Evolutionary conservation across 2,329 filamentous ascomycete genomes (phyloP).

Genomic region (Botrytis sinoallii): DNA sequence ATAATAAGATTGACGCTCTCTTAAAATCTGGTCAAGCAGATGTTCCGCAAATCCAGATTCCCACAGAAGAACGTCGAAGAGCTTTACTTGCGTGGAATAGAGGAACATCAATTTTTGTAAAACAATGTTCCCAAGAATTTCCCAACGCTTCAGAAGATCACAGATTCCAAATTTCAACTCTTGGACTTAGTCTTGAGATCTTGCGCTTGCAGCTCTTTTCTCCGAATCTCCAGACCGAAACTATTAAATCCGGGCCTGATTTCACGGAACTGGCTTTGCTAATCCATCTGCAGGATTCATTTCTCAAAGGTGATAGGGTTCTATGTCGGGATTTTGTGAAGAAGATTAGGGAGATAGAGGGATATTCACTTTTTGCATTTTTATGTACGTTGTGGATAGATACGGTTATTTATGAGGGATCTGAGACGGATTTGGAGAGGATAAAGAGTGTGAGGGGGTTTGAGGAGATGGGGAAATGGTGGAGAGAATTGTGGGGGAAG

Average conservation of each 20-base stretch:
- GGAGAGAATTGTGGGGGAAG: background rate
- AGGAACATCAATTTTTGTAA: background rate
- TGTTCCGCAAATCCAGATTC: background rate
- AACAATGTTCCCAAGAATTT: background rate
- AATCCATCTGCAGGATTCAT: background rate
- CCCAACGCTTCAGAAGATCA: background rate
- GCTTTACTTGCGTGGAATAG: slow-evolving; percentile 10
- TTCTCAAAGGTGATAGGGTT: background rate
- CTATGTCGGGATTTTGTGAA: background rate
- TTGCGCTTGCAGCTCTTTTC: background rate
- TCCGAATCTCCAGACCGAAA: background rate
- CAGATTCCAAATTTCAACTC: background rate
- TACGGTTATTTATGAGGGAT: background rate
- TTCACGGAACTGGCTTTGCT: background rate
- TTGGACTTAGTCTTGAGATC: background rate
- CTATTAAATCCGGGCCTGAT: background rate
- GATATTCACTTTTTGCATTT: background rate
- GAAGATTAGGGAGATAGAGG: background rate
- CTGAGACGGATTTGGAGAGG: background rate
- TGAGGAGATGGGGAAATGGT: background rate
- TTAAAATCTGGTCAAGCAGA: rapidly evolving
- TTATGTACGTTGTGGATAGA: background rate
- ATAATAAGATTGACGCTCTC: background rate
- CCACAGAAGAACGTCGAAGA: background rate
- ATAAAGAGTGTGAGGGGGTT: background rate